phyloP scores from a whole-genome alignment of 1,139 yeast genomes.

The Sugiyamaella pinicola region DNA sequence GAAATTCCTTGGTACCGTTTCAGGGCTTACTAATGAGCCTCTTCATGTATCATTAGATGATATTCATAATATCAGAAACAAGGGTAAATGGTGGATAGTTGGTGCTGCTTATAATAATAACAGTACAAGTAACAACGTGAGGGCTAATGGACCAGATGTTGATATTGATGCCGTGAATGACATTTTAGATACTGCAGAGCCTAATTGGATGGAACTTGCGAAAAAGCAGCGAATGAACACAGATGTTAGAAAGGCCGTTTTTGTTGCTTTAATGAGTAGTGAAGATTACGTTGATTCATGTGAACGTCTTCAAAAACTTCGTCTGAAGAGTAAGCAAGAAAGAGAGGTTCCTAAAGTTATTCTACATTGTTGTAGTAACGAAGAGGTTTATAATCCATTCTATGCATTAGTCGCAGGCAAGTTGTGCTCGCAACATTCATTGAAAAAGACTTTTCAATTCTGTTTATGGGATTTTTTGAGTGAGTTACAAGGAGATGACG shows the following conservation, averaged over 20 bases:
- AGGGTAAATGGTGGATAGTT: slow-evolving; percentile 98
- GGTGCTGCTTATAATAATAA: slow-evolving; percentile 89
- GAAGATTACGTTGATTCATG: slow-evolving; percentile 88
- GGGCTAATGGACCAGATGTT: slow-evolving; percentile 15
- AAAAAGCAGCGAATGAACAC: slow-evolving; percentile 90
- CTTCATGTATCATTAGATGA: slow-evolving; percentile 83
- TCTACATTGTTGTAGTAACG: slow-evolving; percentile 82
- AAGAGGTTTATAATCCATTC: slow-evolving; percentile 85
- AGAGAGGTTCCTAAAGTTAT: slow-evolving; percentile 85
- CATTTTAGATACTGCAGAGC: slow-evolving; percentile 66
- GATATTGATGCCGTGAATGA: slow-evolving; percentile 50
- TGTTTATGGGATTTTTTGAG: slow-evolving; percentile 86
- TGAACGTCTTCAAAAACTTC: slow-evolving; percentile 75
- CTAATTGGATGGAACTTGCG: slow-evolving; percentile 90
- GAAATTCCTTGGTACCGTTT: slow-evolving; percentile 59
- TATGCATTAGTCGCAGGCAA: slow-evolving; percentile 81
- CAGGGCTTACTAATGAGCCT: slow-evolving; percentile 58
- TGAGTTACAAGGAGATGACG: slow-evolving; percentile 61
- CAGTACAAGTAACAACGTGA: background rate
- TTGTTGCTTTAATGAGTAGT: slow-evolving; percentile 92
- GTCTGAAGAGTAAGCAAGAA: slow-evolving; percentile 79
- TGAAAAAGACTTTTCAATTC: slow-evolving; percentile 85
- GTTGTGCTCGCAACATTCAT: slow-evolving; percentile 63
- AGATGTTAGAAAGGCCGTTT: slow-evolving; percentile 89
- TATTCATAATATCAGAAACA: slow-evolving; percentile 69